Conservation (phyloP, 2,329 filamentous ascomycete genomes). For the Chaetomiaceae sp. region DNA sequence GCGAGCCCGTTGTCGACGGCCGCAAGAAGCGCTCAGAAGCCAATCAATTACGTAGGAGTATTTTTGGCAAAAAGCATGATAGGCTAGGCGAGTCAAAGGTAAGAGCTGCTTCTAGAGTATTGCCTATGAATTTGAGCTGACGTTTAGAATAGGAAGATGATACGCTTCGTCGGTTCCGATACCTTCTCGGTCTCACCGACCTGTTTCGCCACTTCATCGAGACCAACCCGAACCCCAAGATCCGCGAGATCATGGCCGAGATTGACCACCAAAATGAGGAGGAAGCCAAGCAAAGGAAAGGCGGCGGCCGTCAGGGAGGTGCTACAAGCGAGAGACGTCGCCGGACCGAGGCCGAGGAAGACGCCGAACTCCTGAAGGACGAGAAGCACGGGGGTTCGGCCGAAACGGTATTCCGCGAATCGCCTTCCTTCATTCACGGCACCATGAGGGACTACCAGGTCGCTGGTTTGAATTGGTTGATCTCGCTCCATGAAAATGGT, state of each 20-base stretch:
- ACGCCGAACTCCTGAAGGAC: slow-evolving; percentile 81
- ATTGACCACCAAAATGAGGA: slow-evolving; percentile 91
- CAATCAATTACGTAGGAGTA: slow-evolving; percentile 83
- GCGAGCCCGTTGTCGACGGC: slow-evolving; percentile 69
- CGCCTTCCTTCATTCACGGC: slow-evolving; percentile 82
- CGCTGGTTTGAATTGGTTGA: slow-evolving; percentile 93
- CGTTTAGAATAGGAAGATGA: slow-evolving; percentile 72
- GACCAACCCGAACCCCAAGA: slow-evolving; percentile 90
- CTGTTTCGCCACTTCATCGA: slow-evolving; percentile 99
- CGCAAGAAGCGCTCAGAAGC: slow-evolving; percentile 82
- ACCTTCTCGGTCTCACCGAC: slow-evolving; percentile 90
- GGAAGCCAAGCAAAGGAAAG: slow-evolving; percentile 66
- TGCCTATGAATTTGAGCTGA: slow-evolving; percentile 1
- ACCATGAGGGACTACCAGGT: slow-evolving; percentile 96
- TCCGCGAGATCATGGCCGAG: slow-evolving; percentile 88
- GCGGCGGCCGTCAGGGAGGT: slow-evolving; percentile 74
- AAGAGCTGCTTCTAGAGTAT: slow-evolving; percentile 26
- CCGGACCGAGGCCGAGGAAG: slow-evolving; percentile 95
- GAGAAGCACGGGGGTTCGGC: slow-evolving; percentile 83
- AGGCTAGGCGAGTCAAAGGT: slow-evolving; percentile 89
- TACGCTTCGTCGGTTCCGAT: slow-evolving; percentile 88
- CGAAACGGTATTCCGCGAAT: slow-evolving; percentile 89
- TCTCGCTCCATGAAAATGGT: slow-evolving; percentile 96
- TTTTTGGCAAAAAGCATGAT: slow-evolving; percentile 93
- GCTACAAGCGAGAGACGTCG: slow-evolving; percentile 73